A percentile compares a stretch with the other conserved stretches of the same genome.
Conservation (phyloP, 2,329 filamentous ascomycete genomes). For the Colletotrichum theobromicola region DNA sequence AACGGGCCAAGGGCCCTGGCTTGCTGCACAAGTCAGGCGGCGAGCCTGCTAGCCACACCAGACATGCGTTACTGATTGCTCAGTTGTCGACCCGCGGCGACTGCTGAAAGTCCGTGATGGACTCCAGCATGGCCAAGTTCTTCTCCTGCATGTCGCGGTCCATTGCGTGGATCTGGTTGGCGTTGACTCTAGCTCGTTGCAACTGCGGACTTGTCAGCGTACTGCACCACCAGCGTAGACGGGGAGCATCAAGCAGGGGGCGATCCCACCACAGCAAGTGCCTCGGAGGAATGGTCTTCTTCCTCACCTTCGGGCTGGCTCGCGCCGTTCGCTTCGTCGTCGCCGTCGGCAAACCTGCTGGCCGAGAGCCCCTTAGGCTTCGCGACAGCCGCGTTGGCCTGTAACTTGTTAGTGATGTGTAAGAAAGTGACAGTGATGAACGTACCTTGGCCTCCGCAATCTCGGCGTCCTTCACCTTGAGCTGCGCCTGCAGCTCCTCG, state of each 20-base stretch:
- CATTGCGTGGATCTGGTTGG: slow-evolving; percentile 57
- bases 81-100: slow-evolving; percentile 5
- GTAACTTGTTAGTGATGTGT: not conserved
- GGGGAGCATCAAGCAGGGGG: slow-evolving; percentile 51
- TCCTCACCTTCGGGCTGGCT: slow-evolving; percentile 61
- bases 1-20: slow-evolving; percentile 2
- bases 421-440: too few species aligned
- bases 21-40: not conserved
- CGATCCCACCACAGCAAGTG: slow-evolving; percentile 70
- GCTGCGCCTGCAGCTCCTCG: slow-evolving; percentile 57
- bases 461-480: slow-evolving; percentile 69
- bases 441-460: slow-evolving; percentile 65
- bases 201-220: slow-evolving; percentile 28
- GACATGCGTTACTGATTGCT: not conserved
- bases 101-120: slow-evolving; percentile 25
- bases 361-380: slow-evolving; percentile 57
- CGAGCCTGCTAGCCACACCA: slow-evolving; percentile 9
- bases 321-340: slow-evolving; percentile 37
- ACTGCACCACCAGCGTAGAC: slow-evolving; percentile 21
- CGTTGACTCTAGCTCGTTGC: slow-evolving; percentile 37
- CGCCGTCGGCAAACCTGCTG: slow-evolving; percentile 56
- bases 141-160: slow-evolving; percentile 62
- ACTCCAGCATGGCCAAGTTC: slow-evolving; percentile 44
- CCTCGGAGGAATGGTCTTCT: slow-evolving; percentile 68
- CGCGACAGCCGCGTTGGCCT: slow-evolving; percentile 51